phyloP scores from a whole-genome alignment of 371 early-diverging fungal genomes.

The Haplosporangium sp. region DNA sequence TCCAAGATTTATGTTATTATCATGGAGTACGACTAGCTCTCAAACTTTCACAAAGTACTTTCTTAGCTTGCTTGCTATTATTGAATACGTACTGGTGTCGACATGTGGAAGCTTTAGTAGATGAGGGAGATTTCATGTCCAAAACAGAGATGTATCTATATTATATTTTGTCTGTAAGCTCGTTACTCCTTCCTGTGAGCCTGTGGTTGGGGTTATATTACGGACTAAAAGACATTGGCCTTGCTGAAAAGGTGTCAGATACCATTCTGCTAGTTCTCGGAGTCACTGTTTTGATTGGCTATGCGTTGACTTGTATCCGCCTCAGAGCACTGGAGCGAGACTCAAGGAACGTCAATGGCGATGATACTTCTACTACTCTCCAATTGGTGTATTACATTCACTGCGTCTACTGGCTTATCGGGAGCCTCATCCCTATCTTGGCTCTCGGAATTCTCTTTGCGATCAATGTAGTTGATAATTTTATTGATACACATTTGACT shows the following conservation, averaged over 20 bases:
- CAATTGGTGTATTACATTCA: constrained; percentile 46
- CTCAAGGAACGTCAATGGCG: constrained; percentile 43
- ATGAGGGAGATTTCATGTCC: constrained; percentile 54
- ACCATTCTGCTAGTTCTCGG: constrained; percentile 18
- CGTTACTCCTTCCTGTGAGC: constrained; percentile 17
- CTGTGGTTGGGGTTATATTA: constrained; percentile 12
- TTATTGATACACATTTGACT: constrained; percentile 12
- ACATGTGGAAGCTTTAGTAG: constrained; percentile 47
- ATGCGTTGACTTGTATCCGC: constrained; percentile 31
- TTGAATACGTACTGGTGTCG: constrained; percentile 52
- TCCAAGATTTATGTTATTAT: background rate
- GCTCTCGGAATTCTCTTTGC: constrained; percentile 35
- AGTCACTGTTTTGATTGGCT: constrained; percentile 22
- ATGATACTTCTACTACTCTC: constrained; percentile 40
- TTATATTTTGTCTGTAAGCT: constrained; percentile 22
- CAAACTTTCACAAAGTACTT: constrained; percentile 19
- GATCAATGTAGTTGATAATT: background rate
- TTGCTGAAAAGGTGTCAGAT: constrained; percentile 14
- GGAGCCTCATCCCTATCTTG: constrained; percentile 32
- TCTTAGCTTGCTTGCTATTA: constrained; percentile 37
- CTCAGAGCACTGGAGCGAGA: constrained; percentile 47
- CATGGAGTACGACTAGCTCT: constrained; percentile 22
- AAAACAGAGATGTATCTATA: constrained; percentile 40
- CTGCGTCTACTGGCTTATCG: constrained; percentile 51
- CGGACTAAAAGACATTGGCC: constrained; percentile 2